phyloP scores from a whole-genome alignment of 169 alveolate species.

The Amoebophrya sp. region DNA sequence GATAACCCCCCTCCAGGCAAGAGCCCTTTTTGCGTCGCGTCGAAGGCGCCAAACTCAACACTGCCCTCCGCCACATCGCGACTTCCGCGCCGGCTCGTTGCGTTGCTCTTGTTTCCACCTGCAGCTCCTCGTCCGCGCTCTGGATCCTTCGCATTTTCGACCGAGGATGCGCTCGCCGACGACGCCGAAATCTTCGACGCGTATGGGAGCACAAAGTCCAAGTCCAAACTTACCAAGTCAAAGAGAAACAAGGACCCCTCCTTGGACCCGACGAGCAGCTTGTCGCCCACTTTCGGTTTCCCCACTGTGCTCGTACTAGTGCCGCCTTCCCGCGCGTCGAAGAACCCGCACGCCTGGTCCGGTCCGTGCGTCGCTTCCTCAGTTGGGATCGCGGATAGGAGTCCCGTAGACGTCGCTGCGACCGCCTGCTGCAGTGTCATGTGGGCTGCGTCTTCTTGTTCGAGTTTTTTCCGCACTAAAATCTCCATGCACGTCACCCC shows the following conservation, averaged over 20 bases:
- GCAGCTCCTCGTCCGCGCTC: no score
- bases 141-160: no score
- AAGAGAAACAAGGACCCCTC: neutral
- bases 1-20: no score
- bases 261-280: neutral
- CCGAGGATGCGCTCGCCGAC: no score
- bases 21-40: no score
- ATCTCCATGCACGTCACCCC: neutral
- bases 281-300: neutral
- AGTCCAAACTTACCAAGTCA: neutral
- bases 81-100: no score
- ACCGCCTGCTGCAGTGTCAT: neutral
- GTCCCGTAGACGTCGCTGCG: neutral
- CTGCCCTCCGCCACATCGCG: no score
- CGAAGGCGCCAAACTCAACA: no score
- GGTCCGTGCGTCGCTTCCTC: neutral
- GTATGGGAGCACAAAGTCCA: neutral
- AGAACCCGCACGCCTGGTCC: neutral
- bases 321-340: neutral
- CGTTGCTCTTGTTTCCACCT: no score
- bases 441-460: neutral
- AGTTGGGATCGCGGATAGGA: neutral
- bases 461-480: neutral
- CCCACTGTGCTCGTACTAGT: neutral
- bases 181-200: no score